These are phyloP conservation scores for Aechmea fasciata DNA, from an alignment of 176 grass and related monocot genomes.

Conservation along the genomic window DNA sequence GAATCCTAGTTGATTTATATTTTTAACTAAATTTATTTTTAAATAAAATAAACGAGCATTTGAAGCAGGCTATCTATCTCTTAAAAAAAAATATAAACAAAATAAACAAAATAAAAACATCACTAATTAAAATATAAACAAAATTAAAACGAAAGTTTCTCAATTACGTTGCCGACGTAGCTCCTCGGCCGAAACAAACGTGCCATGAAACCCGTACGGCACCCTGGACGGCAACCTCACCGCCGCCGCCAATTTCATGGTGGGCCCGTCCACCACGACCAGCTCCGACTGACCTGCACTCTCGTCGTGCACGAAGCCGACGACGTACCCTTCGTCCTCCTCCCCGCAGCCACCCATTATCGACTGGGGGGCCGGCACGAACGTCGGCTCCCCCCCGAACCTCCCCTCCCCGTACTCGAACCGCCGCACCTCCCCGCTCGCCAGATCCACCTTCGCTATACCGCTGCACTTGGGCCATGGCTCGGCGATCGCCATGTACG, in stretches of 20 bases:
- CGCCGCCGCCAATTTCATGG: constrained; percentile 3
- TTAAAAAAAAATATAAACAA: too few relatives aligned
- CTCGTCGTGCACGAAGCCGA: constrained; percentile 9
- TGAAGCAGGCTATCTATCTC: too few relatives aligned
- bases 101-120: not conserved
- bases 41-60: too few relatives aligned
- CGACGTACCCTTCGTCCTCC: constrained; percentile 8
- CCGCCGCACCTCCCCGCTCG: not conserved
- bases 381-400: constrained; percentile 10
- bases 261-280: constrained; percentile 2
- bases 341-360: not conserved
- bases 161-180: not conserved
- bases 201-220: constrained; percentile 10
- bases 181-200: not conserved
- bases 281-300: not conserved
- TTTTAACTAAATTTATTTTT: too few relatives aligned
- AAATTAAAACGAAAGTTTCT: not conserved
- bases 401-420: constrained; percentile 14
- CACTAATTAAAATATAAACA: not conserved
- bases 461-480: constrained; percentile 8
- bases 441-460: constrained; percentile 11
- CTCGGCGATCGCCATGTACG: constrained; percentile 5
- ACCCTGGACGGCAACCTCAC: constrained; percentile 8
- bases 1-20: too few relatives aligned
- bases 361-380: not conserved